phyloP scores from a whole-genome alignment of 208 protist species.

The Leishmania tropica region DNA sequence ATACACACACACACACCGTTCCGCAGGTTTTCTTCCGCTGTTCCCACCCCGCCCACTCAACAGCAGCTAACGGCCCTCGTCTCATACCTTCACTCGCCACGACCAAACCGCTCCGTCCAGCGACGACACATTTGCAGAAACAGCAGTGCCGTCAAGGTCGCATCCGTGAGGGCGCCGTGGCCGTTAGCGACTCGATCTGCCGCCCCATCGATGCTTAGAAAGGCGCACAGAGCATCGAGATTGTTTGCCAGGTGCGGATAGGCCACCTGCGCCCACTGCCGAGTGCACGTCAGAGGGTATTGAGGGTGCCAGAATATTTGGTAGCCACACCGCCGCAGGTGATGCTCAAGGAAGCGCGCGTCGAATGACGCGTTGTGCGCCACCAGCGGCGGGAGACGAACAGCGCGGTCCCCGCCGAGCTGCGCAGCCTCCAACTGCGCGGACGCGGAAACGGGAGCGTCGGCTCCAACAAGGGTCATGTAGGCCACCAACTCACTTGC shows the following conservation, averaged over 20 bases:
- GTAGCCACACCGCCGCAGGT: conserved; percentile 41
- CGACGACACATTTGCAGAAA: conserved; percentile 42
- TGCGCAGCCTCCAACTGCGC: neutral
- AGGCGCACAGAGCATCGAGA: conserved; percentile 46
- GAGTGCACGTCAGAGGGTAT: conserved; percentile 57
- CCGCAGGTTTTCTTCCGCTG: neutral
- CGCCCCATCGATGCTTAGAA: conserved; percentile 37
- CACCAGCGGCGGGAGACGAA: conserved; percentile 64
- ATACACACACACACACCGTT: neutral
- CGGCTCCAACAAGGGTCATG: neutral
- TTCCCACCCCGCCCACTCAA: neutral
- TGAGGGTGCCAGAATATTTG: conserved; percentile 47
- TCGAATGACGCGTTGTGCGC: conserved; percentile 77
- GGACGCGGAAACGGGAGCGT: neutral
- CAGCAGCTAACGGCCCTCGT: neutral
- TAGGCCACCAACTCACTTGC: conserved; percentile 31
- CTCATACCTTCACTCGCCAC: neutral
- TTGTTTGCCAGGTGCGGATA: conserved; percentile 48
- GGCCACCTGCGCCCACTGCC: conserved; percentile 39
- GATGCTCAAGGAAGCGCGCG: conserved; percentile 43
- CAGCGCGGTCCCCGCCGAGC: neutral
- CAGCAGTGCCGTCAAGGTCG: conserved; percentile 50
- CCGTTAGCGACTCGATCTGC: conserved; percentile 22
- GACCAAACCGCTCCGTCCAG: conserved; percentile 12
- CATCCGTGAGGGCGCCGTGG: conserved; percentile 63